Percentiles rank a stretch among this genome's conserved stretches.
Evolutionary conservation across 495 filamentous ascomycete species (phyloP).

Genomic region (Glonium stellatum): DNA sequence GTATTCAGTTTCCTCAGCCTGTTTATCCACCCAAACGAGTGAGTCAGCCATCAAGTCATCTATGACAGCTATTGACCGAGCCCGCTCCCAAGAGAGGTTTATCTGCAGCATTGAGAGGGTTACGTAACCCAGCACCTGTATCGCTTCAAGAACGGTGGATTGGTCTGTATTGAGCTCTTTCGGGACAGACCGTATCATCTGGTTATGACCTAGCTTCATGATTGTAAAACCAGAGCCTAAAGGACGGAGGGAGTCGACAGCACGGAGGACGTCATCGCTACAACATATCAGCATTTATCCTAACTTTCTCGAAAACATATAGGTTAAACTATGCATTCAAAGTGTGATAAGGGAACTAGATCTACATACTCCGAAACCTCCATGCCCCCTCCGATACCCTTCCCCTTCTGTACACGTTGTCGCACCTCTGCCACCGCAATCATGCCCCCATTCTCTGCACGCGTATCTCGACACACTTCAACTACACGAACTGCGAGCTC

Average conservation of each 20-base stretch:
- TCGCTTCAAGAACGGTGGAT: constrained; percentile 81
- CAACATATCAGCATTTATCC: not conserved
- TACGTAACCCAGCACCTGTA: constrained; percentile 78
- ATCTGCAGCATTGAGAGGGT: constrained; percentile 83
- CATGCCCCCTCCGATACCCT: constrained; percentile 63
- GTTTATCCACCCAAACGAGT: constrained; percentile 89
- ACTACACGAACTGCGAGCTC: constrained; percentile 90
- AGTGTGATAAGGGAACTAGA: constrained; percentile 1
- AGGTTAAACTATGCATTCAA: not conserved
- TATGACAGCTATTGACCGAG: constrained; percentile 78
- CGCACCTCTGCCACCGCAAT: constrained; percentile 77
- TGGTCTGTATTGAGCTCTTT: constrained; percentile 97
- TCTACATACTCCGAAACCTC: constrained; percentile 60
- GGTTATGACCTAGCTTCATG: constrained; percentile 68
- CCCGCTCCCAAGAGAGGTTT: constrained; percentile 82
- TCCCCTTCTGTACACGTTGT: constrained; percentile 61
- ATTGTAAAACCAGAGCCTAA: constrained; percentile 83
- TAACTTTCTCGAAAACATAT: not conserved
- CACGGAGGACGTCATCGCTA: constrained; percentile 85
- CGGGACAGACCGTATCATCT: constrained; percentile 86
- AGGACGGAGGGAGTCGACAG: constrained; percentile 79
- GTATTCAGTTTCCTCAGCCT: constrained; percentile 83
- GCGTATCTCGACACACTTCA: constrained; percentile 80
- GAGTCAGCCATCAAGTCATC: constrained; percentile 87
- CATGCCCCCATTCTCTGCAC: constrained; percentile 86